Evolutionary conservation across 192 early-diverging fungal species (phyloP), one percentile per base, ranked within the genome.

Genomic region (Podila epigama): DNA sequence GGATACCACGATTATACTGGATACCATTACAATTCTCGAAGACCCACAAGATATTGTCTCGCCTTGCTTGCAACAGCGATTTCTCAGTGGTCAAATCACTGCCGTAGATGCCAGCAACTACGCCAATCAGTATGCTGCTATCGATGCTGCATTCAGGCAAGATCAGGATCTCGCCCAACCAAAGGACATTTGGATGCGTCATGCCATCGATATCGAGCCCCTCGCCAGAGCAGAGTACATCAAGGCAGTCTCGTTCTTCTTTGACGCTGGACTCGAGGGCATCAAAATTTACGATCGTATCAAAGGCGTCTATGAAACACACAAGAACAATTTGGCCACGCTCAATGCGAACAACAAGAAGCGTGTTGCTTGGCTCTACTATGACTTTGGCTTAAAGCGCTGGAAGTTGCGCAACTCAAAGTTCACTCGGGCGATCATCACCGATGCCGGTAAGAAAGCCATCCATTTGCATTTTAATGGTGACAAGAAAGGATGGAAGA

Each of bases 161-260:
- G 11, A 44, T 5, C 10, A 36, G 27, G 0, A 67, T 31, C 0
- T 13, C 28, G 29, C 27, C 13, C 63, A 65, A n/a, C 9, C 15
- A 4, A 70, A 68, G 55, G 52, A 60, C 15, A 40, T 80, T 13
- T 80, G 60, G 63, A 56, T 62, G 4, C 60, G 44, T 59, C 58
- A 41, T 50, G 68, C 56, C 56, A 42, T n/a, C 20, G 69, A 44
- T 25, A 80, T 56, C 20, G 79, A 50, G 52, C 70, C 40, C 9
- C 55, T 70, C 58, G 53, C 27, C 22, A 75, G 58, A 58, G 69
- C 70, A 1, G 77, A 81, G 36, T 86, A 75, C 42, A 60, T 83
- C 41, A 81, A 70, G 15, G 79, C 79, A 13, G 60, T 83, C 20
- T 58, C 82, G 2, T 32, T 83, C 31, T 86, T 86, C 51, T 78